Percentiles rank a stretch among this genome's conserved stretches.
Conservation (phyloP, 495 filamentous ascomycete species). For the Aspergillus affinis region DNA sequence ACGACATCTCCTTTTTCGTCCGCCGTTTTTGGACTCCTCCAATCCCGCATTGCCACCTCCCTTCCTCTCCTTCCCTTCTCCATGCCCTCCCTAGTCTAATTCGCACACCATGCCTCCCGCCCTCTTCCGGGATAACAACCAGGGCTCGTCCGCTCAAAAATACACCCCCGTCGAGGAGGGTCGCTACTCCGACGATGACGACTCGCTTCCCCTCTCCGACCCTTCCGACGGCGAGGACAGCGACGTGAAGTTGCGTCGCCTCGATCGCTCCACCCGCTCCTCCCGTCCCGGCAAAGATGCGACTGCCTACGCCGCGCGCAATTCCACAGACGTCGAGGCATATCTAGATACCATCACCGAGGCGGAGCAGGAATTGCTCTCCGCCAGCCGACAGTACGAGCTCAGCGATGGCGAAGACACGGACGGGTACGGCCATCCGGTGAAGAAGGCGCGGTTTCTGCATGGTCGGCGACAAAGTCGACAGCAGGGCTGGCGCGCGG, state of each 20-base stretch:
- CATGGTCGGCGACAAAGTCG: conserved; percentile 5
- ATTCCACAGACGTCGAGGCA: conserved; percentile 24
- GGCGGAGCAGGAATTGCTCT: conserved; percentile 27
- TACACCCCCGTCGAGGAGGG: conserved; percentile 23
- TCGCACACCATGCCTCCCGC: conserved; percentile 11
- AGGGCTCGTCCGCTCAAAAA: conserved; percentile 7
- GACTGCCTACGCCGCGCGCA: conserved; percentile 19
- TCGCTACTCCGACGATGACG: conserved; percentile 8
- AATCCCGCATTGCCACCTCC: neutral
- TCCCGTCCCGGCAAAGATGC: conserved; percentile 6
- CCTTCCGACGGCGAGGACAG: conserved; percentile 11
- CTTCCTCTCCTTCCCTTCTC: neutral
- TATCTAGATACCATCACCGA: conserved; percentile 26
- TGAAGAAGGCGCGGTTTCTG: conserved; percentile 6
- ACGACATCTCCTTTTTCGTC: neutral
- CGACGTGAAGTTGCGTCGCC: conserved; percentile 14
- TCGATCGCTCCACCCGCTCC: conserved; percentile 7
- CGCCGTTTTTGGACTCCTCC: no score
- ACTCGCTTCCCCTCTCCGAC: conserved; percentile 14
- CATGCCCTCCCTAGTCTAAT: neutral
- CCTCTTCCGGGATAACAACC: conserved; percentile 4
- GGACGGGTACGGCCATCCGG: conserved; percentile 11
- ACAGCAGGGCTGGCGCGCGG: conserved; percentile 17
- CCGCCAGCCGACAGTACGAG: conserved; percentile 22
- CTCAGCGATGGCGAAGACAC: conserved; percentile 17